Evolutionary conservation across 495 filamentous ascomycete genomes (phyloP).

Genomic region (Sporormia fimetaria): DNA sequence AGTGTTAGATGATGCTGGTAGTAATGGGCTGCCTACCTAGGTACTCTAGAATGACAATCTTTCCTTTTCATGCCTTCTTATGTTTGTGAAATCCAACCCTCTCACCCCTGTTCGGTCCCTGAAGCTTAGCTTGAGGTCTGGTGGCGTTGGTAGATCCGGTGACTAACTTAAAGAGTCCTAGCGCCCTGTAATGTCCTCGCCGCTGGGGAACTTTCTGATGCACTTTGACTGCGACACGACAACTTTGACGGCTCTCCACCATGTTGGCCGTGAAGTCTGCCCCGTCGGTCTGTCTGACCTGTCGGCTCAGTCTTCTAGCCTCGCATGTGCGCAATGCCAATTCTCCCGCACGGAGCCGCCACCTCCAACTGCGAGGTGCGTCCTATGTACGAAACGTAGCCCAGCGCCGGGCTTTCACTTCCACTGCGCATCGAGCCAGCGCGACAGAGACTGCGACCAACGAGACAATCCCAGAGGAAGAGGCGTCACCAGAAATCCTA

Average conservation of each 20-base stretch:
- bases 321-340: slow-evolving; percentile 5
- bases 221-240: neutral
- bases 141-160: too few species aligned
- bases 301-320: slow-evolving; percentile 18
- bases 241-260: neutral
- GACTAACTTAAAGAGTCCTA: too few species aligned
- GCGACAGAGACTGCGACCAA: neutral
- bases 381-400: neutral
- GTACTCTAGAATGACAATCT: too few species aligned
- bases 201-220: too few species aligned
- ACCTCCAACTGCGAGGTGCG: neutral
- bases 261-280: slow-evolving; percentile 16
- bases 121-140: too few species aligned
- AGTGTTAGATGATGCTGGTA: too few species aligned
- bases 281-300: slow-evolving; percentile 17
- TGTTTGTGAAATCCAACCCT: too few species aligned
- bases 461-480: neutral
- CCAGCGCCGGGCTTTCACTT: neutral
- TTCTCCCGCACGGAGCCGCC: neutral
- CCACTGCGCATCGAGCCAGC: neutral
- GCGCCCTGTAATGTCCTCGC: too few species aligned
- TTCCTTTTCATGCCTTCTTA: too few species aligned
- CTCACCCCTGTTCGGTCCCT: too few species aligned
- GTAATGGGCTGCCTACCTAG: too few species aligned
- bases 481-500: neutral